Percentiles rank a stretch among this genome's conserved stretches.
Conservation (phyloP, 2,329 filamentous ascomycete genomes). For the Aspergillus arachidicola region DNA sequence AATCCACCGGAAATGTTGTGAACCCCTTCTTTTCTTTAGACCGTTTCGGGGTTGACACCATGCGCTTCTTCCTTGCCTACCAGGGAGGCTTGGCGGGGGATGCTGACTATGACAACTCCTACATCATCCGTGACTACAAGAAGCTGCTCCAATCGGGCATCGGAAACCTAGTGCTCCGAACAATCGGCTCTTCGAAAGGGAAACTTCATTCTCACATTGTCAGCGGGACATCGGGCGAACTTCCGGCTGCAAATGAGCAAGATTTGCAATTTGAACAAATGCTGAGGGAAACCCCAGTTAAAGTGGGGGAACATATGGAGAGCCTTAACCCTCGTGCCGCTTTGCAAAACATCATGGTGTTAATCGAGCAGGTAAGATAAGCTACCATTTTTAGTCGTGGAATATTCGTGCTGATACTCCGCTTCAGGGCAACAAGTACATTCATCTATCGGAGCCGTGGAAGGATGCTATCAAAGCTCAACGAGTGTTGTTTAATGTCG, state of each 20-base stretch:
- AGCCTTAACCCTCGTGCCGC: slow-evolving; percentile 66
- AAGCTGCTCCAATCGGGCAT: slow-evolving; percentile 76
- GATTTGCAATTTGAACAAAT: slow-evolving; percentile 41
- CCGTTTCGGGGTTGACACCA: slow-evolving; percentile 80
- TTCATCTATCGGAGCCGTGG: slow-evolving; percentile 73
- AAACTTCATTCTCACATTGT: slow-evolving; percentile 63
- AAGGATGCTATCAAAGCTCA: slow-evolving; percentile 51
- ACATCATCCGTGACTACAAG: slow-evolving; percentile 75
- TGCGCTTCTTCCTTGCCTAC: slow-evolving; percentile 86
- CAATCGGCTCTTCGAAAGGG: slow-evolving; percentile 71
- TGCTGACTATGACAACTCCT: slow-evolving; percentile 79
- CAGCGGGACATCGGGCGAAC: slow-evolving; percentile 32
- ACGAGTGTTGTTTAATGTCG: slow-evolving; percentile 67
- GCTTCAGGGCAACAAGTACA: slow-evolving; percentile 65
- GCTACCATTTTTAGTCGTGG: background rate
- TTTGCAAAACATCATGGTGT: slow-evolving; percentile 64
- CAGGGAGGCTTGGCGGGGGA: slow-evolving; percentile 78
- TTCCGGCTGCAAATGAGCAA: slow-evolving; percentile 32
- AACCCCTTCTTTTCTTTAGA: slow-evolving; percentile 91
- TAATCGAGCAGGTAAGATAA: slow-evolving; percentile 59
- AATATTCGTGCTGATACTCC: slow-evolving; percentile 5
- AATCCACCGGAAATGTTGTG: slow-evolving; percentile 91
- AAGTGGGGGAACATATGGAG: slow-evolving; percentile 62
- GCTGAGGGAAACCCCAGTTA: slow-evolving; percentile 43
- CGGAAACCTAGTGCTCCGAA: slow-evolving; percentile 76